phyloP scores from a whole-genome alignment of 495 filamentous ascomycete genomes.

The Hypoxylon fuscum region DNA sequence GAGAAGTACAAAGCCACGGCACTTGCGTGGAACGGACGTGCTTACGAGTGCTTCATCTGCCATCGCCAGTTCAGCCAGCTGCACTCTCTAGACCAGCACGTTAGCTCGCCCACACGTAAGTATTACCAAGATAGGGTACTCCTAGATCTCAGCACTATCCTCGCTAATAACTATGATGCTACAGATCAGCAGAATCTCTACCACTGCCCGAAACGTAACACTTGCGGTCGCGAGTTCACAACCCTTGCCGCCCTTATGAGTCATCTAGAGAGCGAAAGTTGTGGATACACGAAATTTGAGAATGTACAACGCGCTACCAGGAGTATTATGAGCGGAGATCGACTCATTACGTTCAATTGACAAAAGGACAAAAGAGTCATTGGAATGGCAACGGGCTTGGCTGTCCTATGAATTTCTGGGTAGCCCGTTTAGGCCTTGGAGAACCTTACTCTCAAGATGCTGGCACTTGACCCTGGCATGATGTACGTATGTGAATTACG shows the following conservation, averaged over 20 bases:
- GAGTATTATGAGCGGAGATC: constrained; percentile 25
- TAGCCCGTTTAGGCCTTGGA: no score
- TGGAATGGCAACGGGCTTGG: no score
- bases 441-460: no score
- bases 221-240: constrained; percentile 57
- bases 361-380: no score
- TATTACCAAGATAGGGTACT: no score
- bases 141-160: no score
- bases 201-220: constrained; percentile 57
- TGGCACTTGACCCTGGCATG: no score
- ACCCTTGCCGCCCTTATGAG: constrained; percentile 59
- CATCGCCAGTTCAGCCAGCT: constrained; percentile 26
- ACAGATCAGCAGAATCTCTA: constrained; percentile 59
- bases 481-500: no score
- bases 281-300: constrained; percentile 57
- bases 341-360: constrained; percentile 20
- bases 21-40: constrained; percentile 37
- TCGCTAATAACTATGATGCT: no score
- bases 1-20: constrained; percentile 29
- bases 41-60: constrained; percentile 49
- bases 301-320: constrained; percentile 32
- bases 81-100: constrained; percentile 41
- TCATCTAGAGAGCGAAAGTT: constrained; percentile 64
- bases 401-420: no score
- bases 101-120: constrained; percentile 49